These are phyloP conservation scores for Fragilaria crotonensis DNA, from an alignment of 108 stramenopile genomes.

Conservation along the genomic window DNA sequence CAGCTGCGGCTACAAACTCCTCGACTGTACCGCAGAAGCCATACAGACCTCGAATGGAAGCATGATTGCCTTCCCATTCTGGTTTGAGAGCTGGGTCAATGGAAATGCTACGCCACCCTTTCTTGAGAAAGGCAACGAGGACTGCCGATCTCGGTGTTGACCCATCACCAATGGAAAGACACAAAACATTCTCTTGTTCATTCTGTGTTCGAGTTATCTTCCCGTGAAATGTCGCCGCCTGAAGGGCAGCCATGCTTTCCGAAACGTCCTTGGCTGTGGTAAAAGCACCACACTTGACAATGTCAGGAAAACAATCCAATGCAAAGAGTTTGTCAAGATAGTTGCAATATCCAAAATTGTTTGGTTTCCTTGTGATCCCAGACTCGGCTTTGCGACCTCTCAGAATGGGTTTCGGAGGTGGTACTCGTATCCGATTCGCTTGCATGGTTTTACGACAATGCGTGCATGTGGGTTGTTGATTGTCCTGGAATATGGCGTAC, in stretches of 20 bases:
- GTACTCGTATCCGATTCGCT: too few species aligned
- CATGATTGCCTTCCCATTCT: conserved; percentile 24
- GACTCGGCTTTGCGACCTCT: conserved; percentile 25
- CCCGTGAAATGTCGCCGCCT: conserved; percentile 29
- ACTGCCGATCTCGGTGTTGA: conserved; percentile 38
- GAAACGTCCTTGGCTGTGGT: conserved; percentile 36
- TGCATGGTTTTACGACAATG: too few species aligned
- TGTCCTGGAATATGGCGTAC: too few species aligned
- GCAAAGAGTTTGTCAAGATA: conserved; percentile 37
- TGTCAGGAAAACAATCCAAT: conserved; percentile 37
- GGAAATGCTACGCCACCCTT: conserved; percentile 32
- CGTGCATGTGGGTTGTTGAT: too few species aligned
- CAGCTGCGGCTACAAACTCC: conserved; percentile 14
- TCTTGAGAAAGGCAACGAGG: conserved; percentile 25
- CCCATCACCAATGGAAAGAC: conserved; percentile 45
- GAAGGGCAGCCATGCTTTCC: conserved; percentile 41
- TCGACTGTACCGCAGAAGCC: conserved; percentile 36
- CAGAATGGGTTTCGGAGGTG: too few species aligned
- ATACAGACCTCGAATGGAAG: conserved; percentile 20
- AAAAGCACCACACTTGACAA: conserved; percentile 25
- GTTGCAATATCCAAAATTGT: conserved; percentile 45
- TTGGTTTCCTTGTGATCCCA: conserved; percentile 28
- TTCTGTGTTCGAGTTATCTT: background rate
- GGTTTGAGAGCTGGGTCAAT: conserved; percentile 39
- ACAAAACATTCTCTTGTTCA: conserved; percentile 16